phyloP scores from a whole-genome alignment of 352 stramenopile genomes.

The Phytophthora citricola region DNA sequence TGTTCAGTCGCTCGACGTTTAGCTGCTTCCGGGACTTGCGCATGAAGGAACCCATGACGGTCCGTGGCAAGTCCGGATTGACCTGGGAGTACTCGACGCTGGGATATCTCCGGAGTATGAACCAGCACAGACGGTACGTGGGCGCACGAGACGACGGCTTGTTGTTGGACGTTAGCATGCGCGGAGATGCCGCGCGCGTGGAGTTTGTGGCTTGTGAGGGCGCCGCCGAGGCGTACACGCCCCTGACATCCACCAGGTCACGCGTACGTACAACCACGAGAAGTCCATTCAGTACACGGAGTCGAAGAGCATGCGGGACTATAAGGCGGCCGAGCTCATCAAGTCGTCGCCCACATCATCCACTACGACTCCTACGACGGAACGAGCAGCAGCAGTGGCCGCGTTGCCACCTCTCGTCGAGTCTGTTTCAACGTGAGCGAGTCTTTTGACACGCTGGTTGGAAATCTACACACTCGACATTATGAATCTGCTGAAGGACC shows the following conservation, averaged over 20 bases:
- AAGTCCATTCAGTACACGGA: conserved; percentile 69
- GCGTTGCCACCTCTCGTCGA: conserved; percentile 27
- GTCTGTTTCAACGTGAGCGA: conserved; percentile 12
- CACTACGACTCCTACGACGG: conserved; percentile 29
- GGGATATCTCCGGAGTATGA: conserved; percentile 88
- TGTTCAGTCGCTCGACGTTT: conserved; percentile 88
- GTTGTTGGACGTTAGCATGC: conserved; percentile 87
- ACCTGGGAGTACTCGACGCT: conserved; percentile 87
- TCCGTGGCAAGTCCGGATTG: conserved; percentile 71
- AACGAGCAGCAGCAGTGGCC: conserved; percentile 28
- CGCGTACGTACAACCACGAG: conserved; percentile 78
- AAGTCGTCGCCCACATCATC: conserved; percentile 46
- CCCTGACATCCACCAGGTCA: conserved; percentile 81
- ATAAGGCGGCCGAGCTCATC: conserved; percentile 57
- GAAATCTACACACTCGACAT: conserved; percentile 3
- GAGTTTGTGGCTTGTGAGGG: conserved; percentile 79
- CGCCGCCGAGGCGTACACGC: conserved; percentile 40
- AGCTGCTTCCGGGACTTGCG: conserved; percentile 86
- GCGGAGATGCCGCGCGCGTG: conserved; percentile 76
- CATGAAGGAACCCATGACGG: conserved; percentile 70
- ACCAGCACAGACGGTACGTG: conserved; percentile 88
- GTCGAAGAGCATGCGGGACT: conserved; percentile 81
- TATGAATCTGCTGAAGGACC: conserved; percentile 7
- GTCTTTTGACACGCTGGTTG: conserved; percentile 1
- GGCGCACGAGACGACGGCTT: conserved; percentile 74